Percentiles rank a stretch among this genome's conserved stretches.
phyloP scores from a whole-genome alignment of 225 moss, liverwort and hornwort genomes.

The Polytrichum formosum region DNA sequence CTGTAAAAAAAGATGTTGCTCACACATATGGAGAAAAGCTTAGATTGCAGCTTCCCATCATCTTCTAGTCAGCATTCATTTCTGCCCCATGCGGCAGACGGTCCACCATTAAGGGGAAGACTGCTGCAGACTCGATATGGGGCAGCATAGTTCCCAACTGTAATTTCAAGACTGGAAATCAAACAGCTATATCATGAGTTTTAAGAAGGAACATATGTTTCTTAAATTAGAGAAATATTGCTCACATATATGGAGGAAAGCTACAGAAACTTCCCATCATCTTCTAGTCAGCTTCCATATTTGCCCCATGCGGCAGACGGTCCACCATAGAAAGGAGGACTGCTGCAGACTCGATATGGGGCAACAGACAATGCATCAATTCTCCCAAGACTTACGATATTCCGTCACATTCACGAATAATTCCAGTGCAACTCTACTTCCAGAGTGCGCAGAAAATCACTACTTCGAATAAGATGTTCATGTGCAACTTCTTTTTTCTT shows the following conservation, averaged over 20 bases:
- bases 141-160: too few species aligned
- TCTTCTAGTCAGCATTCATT: neutral
- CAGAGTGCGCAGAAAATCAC: too few species aligned
- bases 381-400: too few species aligned
- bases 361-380: slow-evolving; percentile 14
- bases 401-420: too few species aligned
- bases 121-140: neutral
- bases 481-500: too few species aligned
- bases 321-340: slow-evolving; percentile 25
- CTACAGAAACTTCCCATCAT: slow-evolving; percentile 12
- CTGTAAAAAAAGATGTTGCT: neutral
- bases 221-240: too few species aligned
- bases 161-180: too few species aligned
- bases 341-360: slow-evolving; percentile 31
- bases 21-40: neutral
- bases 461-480: too few species aligned
- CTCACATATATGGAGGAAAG: too few species aligned
- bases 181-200: too few species aligned
- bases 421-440: too few species aligned
- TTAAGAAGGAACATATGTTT: too few species aligned
- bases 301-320: slow-evolving; percentile 24
- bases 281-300: slow-evolving; percentile 20
- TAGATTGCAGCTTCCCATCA: neutral
- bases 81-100: neutral
- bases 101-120: neutral